Conservation (phyloP, 371 early-diverging fungal species). For the Smittium mucronatum region DNA sequence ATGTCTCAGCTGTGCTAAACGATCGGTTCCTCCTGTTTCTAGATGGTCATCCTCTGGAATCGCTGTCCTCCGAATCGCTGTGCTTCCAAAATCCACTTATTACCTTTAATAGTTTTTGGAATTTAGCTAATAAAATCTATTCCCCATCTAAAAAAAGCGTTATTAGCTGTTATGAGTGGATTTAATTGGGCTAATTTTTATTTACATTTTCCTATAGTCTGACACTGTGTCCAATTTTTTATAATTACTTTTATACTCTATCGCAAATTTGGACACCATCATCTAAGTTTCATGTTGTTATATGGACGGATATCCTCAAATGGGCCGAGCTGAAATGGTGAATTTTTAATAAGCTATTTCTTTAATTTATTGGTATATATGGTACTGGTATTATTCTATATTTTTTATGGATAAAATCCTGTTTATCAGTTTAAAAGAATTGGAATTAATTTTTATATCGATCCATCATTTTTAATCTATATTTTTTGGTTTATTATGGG, state of each 20-base stretch:
- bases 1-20: too few relatives aligned
- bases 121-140: too few relatives aligned
- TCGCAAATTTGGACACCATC: constrained; percentile 27
- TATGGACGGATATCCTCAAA: background rate
- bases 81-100: too few relatives aligned
- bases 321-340: constrained; percentile 3
- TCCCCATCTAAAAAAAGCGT: too few relatives aligned
- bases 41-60: too few relatives aligned
- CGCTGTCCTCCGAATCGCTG: too few relatives aligned
- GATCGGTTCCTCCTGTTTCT: too few relatives aligned
- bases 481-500: background rate
- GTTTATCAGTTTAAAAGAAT: background rate
- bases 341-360: background rate
- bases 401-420: background rate
- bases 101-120: too few relatives aligned
- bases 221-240: constrained; percentile 18
- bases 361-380: background rate
- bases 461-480: background rate
- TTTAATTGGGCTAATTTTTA: constrained; percentile 1
- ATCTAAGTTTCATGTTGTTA: constrained; percentile 7
- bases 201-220: constrained; percentile 9
- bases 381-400: background rate
- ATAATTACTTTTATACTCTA: constrained; percentile 15
- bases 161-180: constrained; percentile 5
- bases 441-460: background rate